These are phyloP conservation scores for Umbelopsis sp. DNA, from an alignment of 192 early-diverging fungal genomes.

Conservation along the genomic window DNA sequence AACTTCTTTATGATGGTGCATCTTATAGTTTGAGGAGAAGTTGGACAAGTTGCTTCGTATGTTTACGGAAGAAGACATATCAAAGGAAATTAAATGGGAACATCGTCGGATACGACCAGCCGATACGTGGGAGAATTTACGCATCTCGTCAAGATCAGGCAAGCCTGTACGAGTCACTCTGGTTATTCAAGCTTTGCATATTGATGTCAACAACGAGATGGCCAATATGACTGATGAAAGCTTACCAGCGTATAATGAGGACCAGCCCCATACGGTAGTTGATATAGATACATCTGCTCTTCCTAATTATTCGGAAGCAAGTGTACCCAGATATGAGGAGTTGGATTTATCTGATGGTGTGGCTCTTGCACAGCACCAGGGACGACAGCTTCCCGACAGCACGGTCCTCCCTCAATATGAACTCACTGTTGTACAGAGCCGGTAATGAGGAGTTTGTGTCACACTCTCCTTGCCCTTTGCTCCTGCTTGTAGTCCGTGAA, in stretches of 20 bases:
- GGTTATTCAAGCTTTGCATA: not conserved
- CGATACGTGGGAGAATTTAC: not conserved
- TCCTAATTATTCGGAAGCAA: not conserved
- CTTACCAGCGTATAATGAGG: constrained; percentile 1
- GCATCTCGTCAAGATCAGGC: not conserved
- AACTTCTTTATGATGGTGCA: too few species aligned
- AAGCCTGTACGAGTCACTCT: not conserved
- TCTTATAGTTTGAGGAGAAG: not conserved
- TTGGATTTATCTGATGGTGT: not conserved
- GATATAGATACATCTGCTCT: not conserved
- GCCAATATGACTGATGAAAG: not conserved
- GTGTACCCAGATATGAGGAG: not conserved
- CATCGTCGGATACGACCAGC: not conserved
- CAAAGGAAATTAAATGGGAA: constrained; percentile 16
- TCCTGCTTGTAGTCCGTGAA: too few species aligned
- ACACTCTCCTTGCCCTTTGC: not conserved
- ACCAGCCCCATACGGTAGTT: not conserved
- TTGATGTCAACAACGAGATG: not conserved
- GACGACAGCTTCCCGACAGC: not conserved
- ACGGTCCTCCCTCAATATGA: constrained; percentile 8
- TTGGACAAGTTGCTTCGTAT: not conserved
- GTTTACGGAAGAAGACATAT: not conserved
- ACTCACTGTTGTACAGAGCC: not conserved
- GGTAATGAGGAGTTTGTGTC: not conserved
- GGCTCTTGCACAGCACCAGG: not conserved